A percentile compares a stretch with the other conserved stretches of the same genome.
Evolutionary conservation across 164 flowering plant species (phyloP).

Genomic region (Dillenia turbinata): DNA sequence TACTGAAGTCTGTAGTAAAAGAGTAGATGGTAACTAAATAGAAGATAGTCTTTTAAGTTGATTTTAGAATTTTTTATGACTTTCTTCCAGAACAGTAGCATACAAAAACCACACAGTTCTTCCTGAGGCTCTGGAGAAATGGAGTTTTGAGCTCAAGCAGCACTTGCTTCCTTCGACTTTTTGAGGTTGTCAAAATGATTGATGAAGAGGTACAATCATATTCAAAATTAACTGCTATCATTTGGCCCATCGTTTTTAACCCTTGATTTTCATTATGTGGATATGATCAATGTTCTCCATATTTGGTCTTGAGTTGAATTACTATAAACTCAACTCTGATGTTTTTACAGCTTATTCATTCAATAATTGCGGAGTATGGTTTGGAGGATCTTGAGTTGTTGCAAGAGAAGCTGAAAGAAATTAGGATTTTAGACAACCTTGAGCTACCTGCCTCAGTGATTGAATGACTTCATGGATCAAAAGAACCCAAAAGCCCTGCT

Average conservation of each 20-base stretch:
- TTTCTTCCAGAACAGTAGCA: slow-evolving; percentile 72
- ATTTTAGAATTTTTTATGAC: too few relatives aligned
- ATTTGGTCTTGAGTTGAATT: too few relatives aligned
- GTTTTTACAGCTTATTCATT: slow-evolving; percentile 50
- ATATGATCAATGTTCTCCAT: too few relatives aligned
- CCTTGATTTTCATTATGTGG: too few relatives aligned
- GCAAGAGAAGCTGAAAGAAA: slow-evolving; percentile 52
- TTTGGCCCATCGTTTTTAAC: too few relatives aligned
- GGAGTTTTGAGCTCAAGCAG: slow-evolving; percentile 94
- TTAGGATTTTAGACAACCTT: slow-evolving; percentile 85
- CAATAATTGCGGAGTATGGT: slow-evolving; percentile 74
- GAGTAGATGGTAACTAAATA: too few relatives aligned
- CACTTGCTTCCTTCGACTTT: slow-evolving; percentile 85
- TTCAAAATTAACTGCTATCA: not conserved
- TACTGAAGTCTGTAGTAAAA: too few relatives aligned
- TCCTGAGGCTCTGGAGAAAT: slow-evolving; percentile 96
- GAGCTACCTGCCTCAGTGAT: slow-evolving; percentile 55
- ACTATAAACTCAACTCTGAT: slow-evolving; percentile 12
- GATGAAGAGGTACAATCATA: slow-evolving; percentile 71
- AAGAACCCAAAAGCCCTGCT: slow-evolving; percentile 22
- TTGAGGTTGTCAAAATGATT: slow-evolving; percentile 85
- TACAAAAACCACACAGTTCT: slow-evolving; percentile 97
- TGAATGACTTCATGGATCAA: slow-evolving; percentile 39
- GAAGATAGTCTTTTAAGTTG: too few relatives aligned
- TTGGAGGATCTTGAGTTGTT: slow-evolving; percentile 52